Evolutionary conservation across 116 monocot species (phyloP), one percentile per base, ranked within the genome.

Genomic region (Papilionanthe hybrid): DNA sequence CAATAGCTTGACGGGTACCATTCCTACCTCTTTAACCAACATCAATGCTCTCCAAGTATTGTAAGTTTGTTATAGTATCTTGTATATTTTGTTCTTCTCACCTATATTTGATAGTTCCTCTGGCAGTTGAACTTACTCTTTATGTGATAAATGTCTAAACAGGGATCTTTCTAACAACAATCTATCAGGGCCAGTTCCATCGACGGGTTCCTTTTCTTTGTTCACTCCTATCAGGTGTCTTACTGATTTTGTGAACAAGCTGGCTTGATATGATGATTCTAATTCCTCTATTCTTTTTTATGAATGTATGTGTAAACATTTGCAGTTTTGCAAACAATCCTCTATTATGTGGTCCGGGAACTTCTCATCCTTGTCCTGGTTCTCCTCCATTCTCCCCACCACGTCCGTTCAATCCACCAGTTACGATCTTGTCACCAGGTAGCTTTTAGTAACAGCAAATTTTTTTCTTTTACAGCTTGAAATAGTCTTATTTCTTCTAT

Each of bases 331-430:
- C 82, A 25, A 83, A 83, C 79, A 91, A 91, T 65, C 83, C 85
- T 65, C 15, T 47, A 23, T 67, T 91, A 81, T 90, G 90, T 82
- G 87, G 87, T 73, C 83, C 83, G 53, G 83, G 85, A 48, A 90
- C 90, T 13, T 37, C 68, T 66, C 83, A 68, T 41, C 75, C 87
- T 77, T 90, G 90, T 78, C 87, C 90, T 25, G 85, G 85, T 65
- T 72, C 76, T 77, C 88, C 88, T 80, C 86, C 95, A 71, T 89
- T 98, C 85, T 93, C 98, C 17, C 94, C 98, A 41, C 98, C 98
- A 28, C 95, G 93, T 80, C 98, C 88, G 20, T 82, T 88, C 67
- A 73, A 37, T 75, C 79, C 88, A 45, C 86, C 91, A 65, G n/a
- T 81, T 56, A 80, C 84, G 60, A 75, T 80, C 10, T 72, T 80